Base-by-base conservation (phyloP, 2,329 filamentous ascomycete genomes). In the Fusarium camptoceras region DNA sequence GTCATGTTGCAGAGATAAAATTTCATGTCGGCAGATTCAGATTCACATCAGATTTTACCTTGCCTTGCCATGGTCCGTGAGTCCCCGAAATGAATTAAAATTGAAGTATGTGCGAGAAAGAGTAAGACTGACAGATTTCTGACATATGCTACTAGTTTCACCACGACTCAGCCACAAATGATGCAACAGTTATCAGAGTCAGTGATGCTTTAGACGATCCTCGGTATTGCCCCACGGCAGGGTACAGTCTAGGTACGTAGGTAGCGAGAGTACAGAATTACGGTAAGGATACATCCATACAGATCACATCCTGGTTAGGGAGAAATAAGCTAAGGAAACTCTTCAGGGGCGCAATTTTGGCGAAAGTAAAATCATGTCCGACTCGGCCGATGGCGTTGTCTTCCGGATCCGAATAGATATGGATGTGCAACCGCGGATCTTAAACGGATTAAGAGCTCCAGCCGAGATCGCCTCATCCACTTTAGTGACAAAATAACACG, bases 31-130 rank as follows among this genome's bases (percentile, higher is more conserved):
- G 49, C 53, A 55, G 48, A n/a, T 64, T 27, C 37, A 55, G 34
- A n/a, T 64, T 25, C 37, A 44, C 44, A 56, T 55, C 61, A 70
- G 48, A 66, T 66, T 30, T 70, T 63, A 24, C 34, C 34, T 37
- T 30, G 34, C 34, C 50, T 28, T 44, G 10, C 18, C 34, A n/a
- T 49, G 42, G 43, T 16, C 43, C 37, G 27, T 67, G 24, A 20
- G 43, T 39, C 48, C 55, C 55, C 62, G 51, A 41, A 63, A 70
- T 30, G 20, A 20, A 41, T 55, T 51, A 58, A 63, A 59, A 46
- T 60, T 70, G 56, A 59, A 39, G 9, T 58, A 20, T n/a, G 44
- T 37, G 48, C 37, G 39, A 37, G 34, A 37, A 54, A 54, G 31
- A 59, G 51, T 46, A 53, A 62, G 61, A 55, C 34, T 41, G 49